Evolutionary conservation across 352 stramenopile species (phyloP), one percentile per base, ranked within the genome.

Genomic region (Phytophthora quininea): DNA sequence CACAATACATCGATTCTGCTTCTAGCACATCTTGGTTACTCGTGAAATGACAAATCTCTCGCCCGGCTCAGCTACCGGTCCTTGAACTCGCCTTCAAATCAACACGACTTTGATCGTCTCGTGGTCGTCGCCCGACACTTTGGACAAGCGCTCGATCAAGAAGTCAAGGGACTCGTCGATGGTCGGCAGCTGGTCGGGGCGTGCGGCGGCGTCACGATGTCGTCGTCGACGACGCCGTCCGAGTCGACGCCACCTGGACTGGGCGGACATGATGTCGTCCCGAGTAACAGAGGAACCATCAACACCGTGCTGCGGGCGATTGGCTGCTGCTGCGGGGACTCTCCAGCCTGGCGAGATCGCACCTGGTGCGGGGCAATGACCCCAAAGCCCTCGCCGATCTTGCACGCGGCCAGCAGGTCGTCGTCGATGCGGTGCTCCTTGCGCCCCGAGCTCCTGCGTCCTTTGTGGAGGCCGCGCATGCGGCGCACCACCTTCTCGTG

Each of bases 101-200:
- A 75, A 35, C 49, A 45, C 19, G 29, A 75, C 35, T 14, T 65
- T 48, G 7, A 69, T 47, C 1, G 33, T 42, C 31, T 2, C 8
- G 5, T 56, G 27, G 6, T 67, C 53, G 32, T 32, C 31, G 29
- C 30, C 49, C 8, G 64, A n/a, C 3, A 14, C 50, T 27, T 57
- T 66, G 6, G 53, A 71, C 52, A 77, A 71, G n/a, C 56, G 37
- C 6, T 73, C 74, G 54, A 86, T 88, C 37, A 88, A 76, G 48
- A 88, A 88, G 42, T 88, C 79, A 11, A 88, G 76, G 15, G 77
- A 86, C 30, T 88, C 79, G 50, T 88, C 75, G 24, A 86, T 64
- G 27, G 74, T 80, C 37, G 79, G 79, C 15, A 88, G 73, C 27
- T 78, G 64, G 33, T 29, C 54, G 5, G 24, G 33, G 30, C 46